Evolutionary conservation across 176 grass and related monocot species (phyloP), one percentile per base, ranked within the genome.

Genomic region (Zea luxurians): DNA sequence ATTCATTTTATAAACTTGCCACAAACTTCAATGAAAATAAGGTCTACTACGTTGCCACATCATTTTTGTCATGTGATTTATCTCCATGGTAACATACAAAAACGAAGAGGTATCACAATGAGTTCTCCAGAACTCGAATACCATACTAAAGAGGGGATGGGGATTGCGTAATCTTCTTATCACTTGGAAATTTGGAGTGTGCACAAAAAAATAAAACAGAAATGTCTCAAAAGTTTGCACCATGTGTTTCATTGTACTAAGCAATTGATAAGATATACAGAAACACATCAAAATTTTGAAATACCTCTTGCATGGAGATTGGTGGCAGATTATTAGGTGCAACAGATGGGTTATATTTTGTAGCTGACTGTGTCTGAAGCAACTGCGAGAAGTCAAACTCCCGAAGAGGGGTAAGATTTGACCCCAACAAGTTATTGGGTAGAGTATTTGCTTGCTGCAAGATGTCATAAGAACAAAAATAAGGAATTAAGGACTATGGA

Each of bases 381-480:
- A 98, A 88, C 4, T 83, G 83, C 34, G 85, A 86, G 58, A 98
- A 84, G 80, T 98, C 89, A 83, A 94, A 95, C 66, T 98, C 90
- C n/a, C 71, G 88, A 74, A 90, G 87, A 70, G 83, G 89, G 35
- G 74, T 60, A 76, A 78, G 68, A 80, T 83, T 90, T 83, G 85
- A 83, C 62, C 89, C 89, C 71, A 95, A 72, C 76, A 97, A 72
- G 80, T 74, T 97, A 68, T 82, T 86, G 55, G 85, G 91, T 49
- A 89, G 73, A 84, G 70, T 62, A 85, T 97, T 97, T 41, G 84
- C 82, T 92, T 98, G 92, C 92, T 98, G 89, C 38, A 84, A 83
- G 43, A 84, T 60, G 81, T 37, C 37, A 83, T 7, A 85, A 78
- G 41, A 52, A 41, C 4, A 48, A 71, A 78, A 34, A 75, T 78